These are phyloP conservation scores for Nidularia pulvinata DNA, from an alignment of 768 basidiomycete species.

Conservation along the genomic window DNA sequence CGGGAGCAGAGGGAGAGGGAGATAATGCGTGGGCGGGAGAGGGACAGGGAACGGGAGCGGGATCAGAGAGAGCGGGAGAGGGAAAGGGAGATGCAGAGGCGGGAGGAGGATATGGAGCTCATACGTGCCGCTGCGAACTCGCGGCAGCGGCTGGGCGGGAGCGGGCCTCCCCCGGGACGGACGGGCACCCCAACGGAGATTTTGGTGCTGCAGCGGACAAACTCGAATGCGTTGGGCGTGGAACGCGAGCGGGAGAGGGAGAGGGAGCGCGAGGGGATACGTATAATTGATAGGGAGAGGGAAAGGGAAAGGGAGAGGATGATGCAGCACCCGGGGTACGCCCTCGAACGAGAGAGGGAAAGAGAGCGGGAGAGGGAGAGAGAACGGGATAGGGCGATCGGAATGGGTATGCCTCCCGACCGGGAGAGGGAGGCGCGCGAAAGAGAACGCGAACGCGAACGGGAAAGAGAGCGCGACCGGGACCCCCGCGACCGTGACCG, in stretches of 20 bases:
- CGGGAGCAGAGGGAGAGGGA: not conserved
- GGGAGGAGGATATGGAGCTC: not conserved
- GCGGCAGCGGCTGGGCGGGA: not conserved
- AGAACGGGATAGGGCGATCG: not conserved
- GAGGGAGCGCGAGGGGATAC: not conserved
- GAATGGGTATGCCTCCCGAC: no score
- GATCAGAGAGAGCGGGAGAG: not conserved
- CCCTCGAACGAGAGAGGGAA: not conserved
- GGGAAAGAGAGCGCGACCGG: conserved; percentile 34
- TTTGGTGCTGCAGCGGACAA: not conserved
- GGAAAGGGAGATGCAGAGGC: not conserved
- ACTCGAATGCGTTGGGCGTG: no score
- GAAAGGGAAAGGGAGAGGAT: not conserved
- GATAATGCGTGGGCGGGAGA: not conserved
- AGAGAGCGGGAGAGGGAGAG: not conserved
- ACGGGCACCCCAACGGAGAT: not conserved
- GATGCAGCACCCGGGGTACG: not conserved
- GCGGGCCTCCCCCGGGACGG: not conserved
- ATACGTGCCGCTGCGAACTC: not conserved
- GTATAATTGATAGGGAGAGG: not conserved
- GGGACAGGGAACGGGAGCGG: not conserved
- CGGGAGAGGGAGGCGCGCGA: not conserved
- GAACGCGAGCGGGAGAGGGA: not conserved
- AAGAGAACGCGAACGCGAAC: not conserved
- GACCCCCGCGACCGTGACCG: conserved; percentile 43